Conservation (phyloP, 495 filamentous ascomycete genomes). For the Mytilinidion resinicola region DNA sequence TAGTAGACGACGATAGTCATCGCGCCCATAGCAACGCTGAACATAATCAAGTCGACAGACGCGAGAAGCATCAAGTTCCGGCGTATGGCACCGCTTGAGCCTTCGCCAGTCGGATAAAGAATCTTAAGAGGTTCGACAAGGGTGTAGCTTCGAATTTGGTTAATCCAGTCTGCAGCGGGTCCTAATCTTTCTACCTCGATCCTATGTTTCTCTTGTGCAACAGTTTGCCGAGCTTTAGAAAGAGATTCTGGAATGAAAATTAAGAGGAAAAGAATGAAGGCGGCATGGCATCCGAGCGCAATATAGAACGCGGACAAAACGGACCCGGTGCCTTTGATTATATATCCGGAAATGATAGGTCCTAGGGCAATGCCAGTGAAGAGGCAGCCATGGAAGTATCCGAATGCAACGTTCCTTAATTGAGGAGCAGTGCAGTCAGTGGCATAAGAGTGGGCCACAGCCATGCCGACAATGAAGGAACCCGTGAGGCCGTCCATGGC, state of each 20-base stretch:
- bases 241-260: conserved; percentile 78
- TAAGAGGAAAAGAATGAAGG: conserved; percentile 63
- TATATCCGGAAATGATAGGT: conserved; percentile 67
- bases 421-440: conserved; percentile 79
- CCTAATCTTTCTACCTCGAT: conserved; percentile 24
- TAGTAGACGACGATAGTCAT: conserved; percentile 75
- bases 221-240: conserved; percentile 55
- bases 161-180: conserved; percentile 34
- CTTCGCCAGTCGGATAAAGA: conserved; percentile 62
- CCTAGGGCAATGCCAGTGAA: conserved; percentile 83
- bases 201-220: conserved; percentile 61
- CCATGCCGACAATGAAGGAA: conserved; percentile 76
- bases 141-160: conserved; percentile 47
- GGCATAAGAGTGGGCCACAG: conserved; percentile 76
- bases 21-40: conserved; percentile 76
- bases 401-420: conserved; percentile 76
- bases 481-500: conserved; percentile 76
- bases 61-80: conserved; percentile 75
- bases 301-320: conserved; percentile 73
- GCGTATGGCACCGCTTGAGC: conserved; percentile 55
- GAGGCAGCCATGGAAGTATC: conserved; percentile 78
- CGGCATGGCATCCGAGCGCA: conserved; percentile 59
- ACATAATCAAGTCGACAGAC: conserved; percentile 67
- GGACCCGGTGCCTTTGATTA: conserved; percentile 63
- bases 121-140: conserved; percentile 70